Base-by-base conservation (phyloP, 2,329 filamentous ascomycete genomes). In the Berkeleyomyces rouxiae region DNA sequence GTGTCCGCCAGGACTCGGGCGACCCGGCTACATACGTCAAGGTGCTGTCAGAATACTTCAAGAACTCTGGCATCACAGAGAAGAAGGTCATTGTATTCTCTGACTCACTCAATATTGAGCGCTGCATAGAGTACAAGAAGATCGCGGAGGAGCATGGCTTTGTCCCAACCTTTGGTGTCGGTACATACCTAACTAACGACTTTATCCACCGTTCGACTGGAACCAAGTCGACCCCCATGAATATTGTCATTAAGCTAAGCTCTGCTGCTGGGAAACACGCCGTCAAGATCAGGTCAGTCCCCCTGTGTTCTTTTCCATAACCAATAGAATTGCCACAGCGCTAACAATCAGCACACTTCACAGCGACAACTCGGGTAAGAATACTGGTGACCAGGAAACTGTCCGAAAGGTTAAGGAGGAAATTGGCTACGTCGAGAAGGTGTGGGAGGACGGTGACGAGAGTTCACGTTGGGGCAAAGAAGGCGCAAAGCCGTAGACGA, bases 221-320 rank as follows among this genome's bases (percentile, higher is more conserved):
- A 46, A 83, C 84, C 68, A 97, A 96, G 74, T 96, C 91, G 0
- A 83, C 85, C 13, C 93, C 93, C 0, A 76, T 99, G 62, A 99
- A 99, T 70, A 99, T 99, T 69, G 93, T 99, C 68, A 96, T 99
- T 75, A 99, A 99, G 76, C 80, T 99, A 65, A 89, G 88, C 66
- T 90, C 88, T 7, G 93, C 90, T 0, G 82, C 78, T 11, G 91
- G 91, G 4, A 82, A 85, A 57, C 82, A 86, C 0, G 91, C 93
- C 2, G 84, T 99, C 70, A 99, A 99, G 78, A 88, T 99, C 67
- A 96, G 75, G 76, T 75, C 58, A 67, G 71, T 65, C 2, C 16
- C 23, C 47, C 2, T 10, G 58, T 72, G 4, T 7, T 3, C 37
- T 44, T 13, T 13, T 1, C 2, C 16, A 42, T 4, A 59, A 31